Evolutionary conservation across 192 early-diverging fungal genomes (phyloP), one percentile per base, ranked within the genome.

Genomic region (Umbelopsis sp.): DNA sequence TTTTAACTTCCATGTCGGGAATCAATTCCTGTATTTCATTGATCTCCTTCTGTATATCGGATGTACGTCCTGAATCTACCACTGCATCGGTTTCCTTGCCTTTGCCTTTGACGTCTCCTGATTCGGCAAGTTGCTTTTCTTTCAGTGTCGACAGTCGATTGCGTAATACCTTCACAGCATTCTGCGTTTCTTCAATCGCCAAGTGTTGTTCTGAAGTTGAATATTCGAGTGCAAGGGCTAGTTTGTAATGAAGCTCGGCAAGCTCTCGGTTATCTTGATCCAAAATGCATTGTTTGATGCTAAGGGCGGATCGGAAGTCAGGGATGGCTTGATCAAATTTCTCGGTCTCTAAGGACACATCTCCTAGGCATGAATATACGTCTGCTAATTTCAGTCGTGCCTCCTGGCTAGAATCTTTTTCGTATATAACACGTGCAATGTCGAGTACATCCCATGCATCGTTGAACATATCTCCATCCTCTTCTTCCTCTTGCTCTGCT

Each of bases 401-500:
- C 44, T 83, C 81, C 44, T 85, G 77, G 10, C 71, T 75, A 10
- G 77, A 83, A 20, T 70, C 62, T 24, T 91, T 86, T 56, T 84
- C 80, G 53, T 91, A 94, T 7, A 94, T 91, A 3, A 95, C 82
- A 26, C 95, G 90, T n/a, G 93, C 92, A 25, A 93, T 71, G 68
- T 94, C 93, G 50, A 97, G 81, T 16, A 91, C 87, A 49, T 94
- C 90, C 93, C 93, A 95, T 1, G 95, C 95, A 8, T 90, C 80
- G 22, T 86, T 84, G 24, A 94, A 87, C 74, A 94, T 91, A 56
- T 92, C 91, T 12, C 79, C 78, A 54, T 54, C 72, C 24, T 66
- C 74, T 29, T 73, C 86, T 8, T 79, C 77, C 6, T 82, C 83
- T 25, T 74, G 81, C 0, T 73, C 84, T 2, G 79, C 85, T 0